A percentile compares a stretch with the other conserved stretches of the same genome.
These are phyloP conservation scores for Aschersonia sp. DNA, from an alignment of 2,329 filamentous ascomycete species.

Conservation along the genomic window DNA sequence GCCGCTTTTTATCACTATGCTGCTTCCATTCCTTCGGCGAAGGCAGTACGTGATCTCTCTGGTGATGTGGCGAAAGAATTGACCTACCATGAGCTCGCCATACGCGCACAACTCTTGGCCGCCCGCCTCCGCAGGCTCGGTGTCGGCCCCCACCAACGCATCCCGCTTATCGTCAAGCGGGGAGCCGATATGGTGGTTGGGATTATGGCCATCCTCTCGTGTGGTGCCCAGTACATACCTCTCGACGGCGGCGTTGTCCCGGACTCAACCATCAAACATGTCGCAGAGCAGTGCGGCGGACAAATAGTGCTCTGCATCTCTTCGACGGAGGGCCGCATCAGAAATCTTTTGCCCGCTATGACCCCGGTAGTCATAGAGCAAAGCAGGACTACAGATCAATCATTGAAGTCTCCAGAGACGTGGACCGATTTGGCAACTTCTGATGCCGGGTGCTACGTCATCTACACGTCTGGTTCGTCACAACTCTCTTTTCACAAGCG, in stretches of 20 bases:
- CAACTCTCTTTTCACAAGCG: not conserved
- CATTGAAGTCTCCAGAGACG: conserved; percentile 2
- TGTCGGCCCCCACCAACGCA: conserved; percentile 27
- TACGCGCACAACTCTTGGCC: conserved; percentile 25
- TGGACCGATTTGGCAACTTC: conserved; percentile 18
- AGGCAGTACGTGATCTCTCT: conserved; percentile 23
- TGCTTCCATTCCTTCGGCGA: conserved; percentile 17
- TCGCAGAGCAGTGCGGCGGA: conserved; percentile 30
- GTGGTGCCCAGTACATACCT: conserved; percentile 44
- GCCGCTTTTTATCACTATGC: conserved; percentile 24
- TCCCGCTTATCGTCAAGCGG: conserved; percentile 40
- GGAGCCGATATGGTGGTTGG: conserved; percentile 42
- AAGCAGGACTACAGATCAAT: not conserved
- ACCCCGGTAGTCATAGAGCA: conserved; percentile 16
- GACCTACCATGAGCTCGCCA: conserved; percentile 30
- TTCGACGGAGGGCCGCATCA: conserved; percentile 19
- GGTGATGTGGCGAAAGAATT: conserved; percentile 14
- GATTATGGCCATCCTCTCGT: conserved; percentile 39
- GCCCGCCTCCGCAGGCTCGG: conserved; percentile 22
- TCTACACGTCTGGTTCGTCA: conserved; percentile 36
- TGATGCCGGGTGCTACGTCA: conserved; percentile 28
- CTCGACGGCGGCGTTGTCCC: conserved; percentile 40
- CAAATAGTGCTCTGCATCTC: conserved; percentile 31
- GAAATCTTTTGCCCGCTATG: conserved; percentile 10
- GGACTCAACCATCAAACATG: conserved; percentile 30